Evolutionary conservation across 805 yeast genomes (phyloP).

Genomic region (Saturnispora hagleri): DNA sequence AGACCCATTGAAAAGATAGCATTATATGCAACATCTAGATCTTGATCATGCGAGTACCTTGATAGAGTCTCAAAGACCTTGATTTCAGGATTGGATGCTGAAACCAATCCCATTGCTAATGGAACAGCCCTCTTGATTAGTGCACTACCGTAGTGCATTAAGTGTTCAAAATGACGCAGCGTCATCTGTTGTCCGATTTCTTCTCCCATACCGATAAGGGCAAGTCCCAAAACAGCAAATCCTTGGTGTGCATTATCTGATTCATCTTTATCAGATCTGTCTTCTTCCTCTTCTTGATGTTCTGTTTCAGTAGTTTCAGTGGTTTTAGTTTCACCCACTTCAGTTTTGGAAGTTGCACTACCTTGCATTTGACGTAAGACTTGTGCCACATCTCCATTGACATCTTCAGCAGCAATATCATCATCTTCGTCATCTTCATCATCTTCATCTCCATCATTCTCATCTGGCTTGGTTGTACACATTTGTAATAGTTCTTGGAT

Average conservation of each 20-base stretch:
- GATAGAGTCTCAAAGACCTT: constrained; percentile 94
- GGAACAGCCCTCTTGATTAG: constrained; percentile 92
- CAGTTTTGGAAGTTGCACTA: constrained; percentile 17
- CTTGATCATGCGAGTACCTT: constrained; percentile 92
- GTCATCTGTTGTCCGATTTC: constrained; percentile 97
- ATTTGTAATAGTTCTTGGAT: constrained; percentile 86
- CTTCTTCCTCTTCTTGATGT: constrained; percentile 28
- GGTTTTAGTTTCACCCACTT: constrained; percentile 21
- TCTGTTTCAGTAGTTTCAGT: constrained; percentile 23
- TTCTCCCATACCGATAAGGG: constrained; percentile 94
- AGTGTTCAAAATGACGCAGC: constrained; percentile 90
- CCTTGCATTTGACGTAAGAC: constrained; percentile 18
- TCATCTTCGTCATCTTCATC: constrained; percentile 39
- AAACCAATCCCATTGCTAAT: constrained; percentile 92
- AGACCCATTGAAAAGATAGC: constrained; percentile 96
- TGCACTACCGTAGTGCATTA: constrained; percentile 95
- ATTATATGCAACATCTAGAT: constrained; percentile 86
- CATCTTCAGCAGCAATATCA: constrained; percentile 19
- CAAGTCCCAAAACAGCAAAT: constrained; percentile 90
- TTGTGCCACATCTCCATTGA: constrained; percentile 22
- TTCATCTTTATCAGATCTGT: constrained; percentile 27
- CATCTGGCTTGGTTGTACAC: constrained; percentile 65
- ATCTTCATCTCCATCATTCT: constrained; percentile 47
- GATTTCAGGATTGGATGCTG: constrained; percentile 92
- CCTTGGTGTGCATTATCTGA: constrained; percentile 58